Evolutionary conservation across 139 green algal species (phyloP).

Genomic region (Coelastrella sp.): DNA sequence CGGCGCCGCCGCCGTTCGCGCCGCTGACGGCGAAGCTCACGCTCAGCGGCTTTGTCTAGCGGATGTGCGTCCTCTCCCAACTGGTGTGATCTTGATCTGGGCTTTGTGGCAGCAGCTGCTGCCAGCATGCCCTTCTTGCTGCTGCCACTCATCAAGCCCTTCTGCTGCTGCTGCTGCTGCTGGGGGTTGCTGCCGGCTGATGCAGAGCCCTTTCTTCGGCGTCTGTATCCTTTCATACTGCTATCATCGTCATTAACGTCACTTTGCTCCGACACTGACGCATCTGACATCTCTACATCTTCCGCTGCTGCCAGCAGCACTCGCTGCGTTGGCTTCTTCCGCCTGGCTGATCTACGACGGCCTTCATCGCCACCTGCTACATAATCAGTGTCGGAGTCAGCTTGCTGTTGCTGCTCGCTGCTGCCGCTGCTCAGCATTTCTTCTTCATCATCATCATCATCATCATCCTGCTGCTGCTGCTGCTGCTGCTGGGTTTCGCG

Average conservation of each 20-base stretch:
- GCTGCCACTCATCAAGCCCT: not conserved
- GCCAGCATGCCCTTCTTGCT: not conserved
- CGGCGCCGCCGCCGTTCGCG: not conserved
- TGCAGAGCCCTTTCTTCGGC: not conserved
- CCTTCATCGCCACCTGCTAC: not conserved
- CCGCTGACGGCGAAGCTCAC: not conserved
- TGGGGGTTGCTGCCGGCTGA: not conserved
- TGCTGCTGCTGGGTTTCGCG: not conserved
- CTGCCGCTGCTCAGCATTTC: slow-evolving; percentile 4
- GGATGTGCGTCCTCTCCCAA: not conserved
- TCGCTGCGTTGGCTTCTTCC: not conserved
- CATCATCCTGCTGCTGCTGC: not conserved
- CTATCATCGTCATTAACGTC: not conserved
- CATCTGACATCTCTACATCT: not conserved
- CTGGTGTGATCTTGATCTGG: not conserved
- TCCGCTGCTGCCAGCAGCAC: slow-evolving; percentile 7
- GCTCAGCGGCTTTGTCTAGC: not conserved
- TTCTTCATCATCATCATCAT: not conserved
- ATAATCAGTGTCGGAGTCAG: not conserved
- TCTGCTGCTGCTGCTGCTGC: not conserved
- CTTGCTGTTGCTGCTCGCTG: slow-evolving; percentile 9
- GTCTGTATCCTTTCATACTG: not conserved
- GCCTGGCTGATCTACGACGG: not conserved
- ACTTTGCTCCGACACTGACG: no score
- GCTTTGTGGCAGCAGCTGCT: no score